Percentiles rank a stretch among this genome's conserved stretches.
phyloP scores from a whole-genome alignment of 345 rosid genomes.

The Moricandia moricandioides region DNA sequence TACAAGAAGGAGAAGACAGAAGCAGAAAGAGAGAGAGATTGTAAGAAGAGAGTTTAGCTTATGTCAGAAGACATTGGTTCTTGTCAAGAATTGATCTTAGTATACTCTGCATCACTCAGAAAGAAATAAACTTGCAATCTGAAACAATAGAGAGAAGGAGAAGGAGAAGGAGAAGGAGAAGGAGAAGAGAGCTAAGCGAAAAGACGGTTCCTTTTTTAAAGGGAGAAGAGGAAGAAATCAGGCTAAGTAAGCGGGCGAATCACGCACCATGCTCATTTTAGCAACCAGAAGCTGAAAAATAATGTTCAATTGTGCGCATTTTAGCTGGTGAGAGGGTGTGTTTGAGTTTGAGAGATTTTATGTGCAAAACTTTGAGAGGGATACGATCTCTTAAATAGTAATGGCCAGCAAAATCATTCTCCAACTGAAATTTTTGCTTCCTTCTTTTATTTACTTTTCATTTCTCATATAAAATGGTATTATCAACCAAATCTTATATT shows the following conservation, averaged over 20 bases:
- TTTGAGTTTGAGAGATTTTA: constrained; percentile 3
- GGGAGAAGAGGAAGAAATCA: constrained; percentile 20
- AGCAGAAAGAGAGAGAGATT: constrained; percentile 10
- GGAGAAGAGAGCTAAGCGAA: background rate
- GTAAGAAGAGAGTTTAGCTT: constrained; percentile 45
- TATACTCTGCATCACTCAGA: constrained; percentile 27
- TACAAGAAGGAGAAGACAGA: background rate
- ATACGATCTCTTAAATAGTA: constrained; percentile 24
- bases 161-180: background rate
- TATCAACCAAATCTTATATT: background rate
- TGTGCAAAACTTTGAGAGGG: constrained; percentile 41
- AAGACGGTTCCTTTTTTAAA: constrained; percentile 32
- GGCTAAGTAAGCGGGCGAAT: constrained; percentile 26
- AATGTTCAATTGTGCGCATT: constrained; percentile 25
- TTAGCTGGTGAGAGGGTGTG: constrained; percentile 25
- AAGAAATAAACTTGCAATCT: background rate
- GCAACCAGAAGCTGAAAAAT: background rate
- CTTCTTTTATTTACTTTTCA: constrained; percentile 12
- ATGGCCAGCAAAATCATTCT: constrained; percentile 90
- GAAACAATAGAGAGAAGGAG: constrained; percentile 9
- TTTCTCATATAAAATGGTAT: background rate
- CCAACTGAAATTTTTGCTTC: constrained; percentile 52
- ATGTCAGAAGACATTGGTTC: constrained; percentile 88
- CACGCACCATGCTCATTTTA: constrained; percentile 48
- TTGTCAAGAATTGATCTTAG: constrained; percentile 17